These are phyloP conservation scores for Lagenidium sp. DNA, from an alignment of 352 stramenopile genomes.

Conservation along the genomic window DNA sequence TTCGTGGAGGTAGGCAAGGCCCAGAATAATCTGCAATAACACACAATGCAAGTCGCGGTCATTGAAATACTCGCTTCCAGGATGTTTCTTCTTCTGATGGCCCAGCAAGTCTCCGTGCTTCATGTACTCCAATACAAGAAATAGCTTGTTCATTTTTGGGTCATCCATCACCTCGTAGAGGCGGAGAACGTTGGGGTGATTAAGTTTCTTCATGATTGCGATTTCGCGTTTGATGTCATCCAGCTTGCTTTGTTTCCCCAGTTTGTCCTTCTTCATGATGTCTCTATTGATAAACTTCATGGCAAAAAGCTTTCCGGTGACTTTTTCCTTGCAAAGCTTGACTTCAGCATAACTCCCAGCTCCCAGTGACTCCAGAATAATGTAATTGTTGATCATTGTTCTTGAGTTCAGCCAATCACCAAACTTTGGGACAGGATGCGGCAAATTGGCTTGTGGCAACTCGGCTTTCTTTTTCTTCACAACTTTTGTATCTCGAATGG, in stretches of 20 bases:
- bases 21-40: constrained; percentile 61
- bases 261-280: constrained; percentile 81
- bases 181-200: constrained; percentile 91
- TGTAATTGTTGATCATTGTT: constrained; percentile 93
- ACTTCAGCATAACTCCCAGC: constrained; percentile 88
- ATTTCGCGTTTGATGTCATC: constrained; percentile 92
- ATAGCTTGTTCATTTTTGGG: constrained; percentile 90
- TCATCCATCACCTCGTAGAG: constrained; percentile 96
- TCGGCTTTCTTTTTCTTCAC: constrained; percentile 80
- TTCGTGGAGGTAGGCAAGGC: constrained; percentile 86
- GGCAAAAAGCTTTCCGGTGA: constrained; percentile 61
- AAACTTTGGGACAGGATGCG: constrained; percentile 70
- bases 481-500: constrained; percentile 67
- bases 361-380: constrained; percentile 82
- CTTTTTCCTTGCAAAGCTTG: constrained; percentile 82
- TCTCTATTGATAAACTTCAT: constrained; percentile 88
- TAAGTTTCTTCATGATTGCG: constrained; percentile 96
- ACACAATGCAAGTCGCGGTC: constrained; percentile 68
- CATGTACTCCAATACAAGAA: constrained; percentile 97
- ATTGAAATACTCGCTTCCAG: constrained; percentile 29
- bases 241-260: constrained; percentile 70
- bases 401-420: constrained; percentile 78
- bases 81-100: constrained; percentile 67
- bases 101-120: constrained; percentile 66
- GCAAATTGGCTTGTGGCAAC: constrained; percentile 62